Conservation (phyloP, 331 rosid genomes). For the Prunus yedoensis region DNA sequence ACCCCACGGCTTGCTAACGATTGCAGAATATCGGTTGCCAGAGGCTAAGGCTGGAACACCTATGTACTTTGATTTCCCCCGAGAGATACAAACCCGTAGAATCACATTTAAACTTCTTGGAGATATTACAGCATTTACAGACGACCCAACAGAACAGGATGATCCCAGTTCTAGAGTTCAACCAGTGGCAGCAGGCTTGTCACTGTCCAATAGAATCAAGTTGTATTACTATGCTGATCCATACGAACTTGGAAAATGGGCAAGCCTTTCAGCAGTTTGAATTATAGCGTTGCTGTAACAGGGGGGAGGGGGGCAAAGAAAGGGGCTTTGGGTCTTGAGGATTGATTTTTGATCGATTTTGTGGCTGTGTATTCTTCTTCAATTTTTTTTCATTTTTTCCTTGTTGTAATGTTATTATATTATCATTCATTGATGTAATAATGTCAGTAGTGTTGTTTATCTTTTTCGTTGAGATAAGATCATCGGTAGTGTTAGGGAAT, state of each 20-base stretch:
- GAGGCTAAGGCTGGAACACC: conserved; percentile 87
- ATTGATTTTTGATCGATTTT: too few species aligned
- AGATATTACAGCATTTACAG: conserved; percentile 76
- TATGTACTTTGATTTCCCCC: conserved; percentile 86
- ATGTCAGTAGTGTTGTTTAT: background rate
- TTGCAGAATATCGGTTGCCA: conserved; percentile 88
- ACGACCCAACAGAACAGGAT: conserved; percentile 82
- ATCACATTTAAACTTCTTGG: conserved; percentile 79
- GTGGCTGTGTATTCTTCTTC: background rate
- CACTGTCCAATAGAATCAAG: conserved; percentile 76
- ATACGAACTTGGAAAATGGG: conserved; percentile 94
- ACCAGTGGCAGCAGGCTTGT: conserved; percentile 66
- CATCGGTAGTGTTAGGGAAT: conserved; percentile 15
- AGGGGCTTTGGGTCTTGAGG: too few species aligned
- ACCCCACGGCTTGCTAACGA: conserved; percentile 49
- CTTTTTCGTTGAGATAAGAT: background rate
- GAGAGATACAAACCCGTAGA: conserved; percentile 62
- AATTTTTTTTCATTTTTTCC: background rate
- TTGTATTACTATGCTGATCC: conserved; percentile 81
- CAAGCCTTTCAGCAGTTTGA: conserved; percentile 83
- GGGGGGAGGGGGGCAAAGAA: too few species aligned
- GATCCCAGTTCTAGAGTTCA: conserved; percentile 51
- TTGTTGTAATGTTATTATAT: conserved; percentile 28
- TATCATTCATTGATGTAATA: conserved; percentile 45
- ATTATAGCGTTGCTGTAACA: too few species aligned